Evolutionary conservation across 2,329 filamentous ascomycete genomes (phyloP), one percentile per base, ranked within the genome.

Genomic region (Trichoderma polysporum): DNA sequence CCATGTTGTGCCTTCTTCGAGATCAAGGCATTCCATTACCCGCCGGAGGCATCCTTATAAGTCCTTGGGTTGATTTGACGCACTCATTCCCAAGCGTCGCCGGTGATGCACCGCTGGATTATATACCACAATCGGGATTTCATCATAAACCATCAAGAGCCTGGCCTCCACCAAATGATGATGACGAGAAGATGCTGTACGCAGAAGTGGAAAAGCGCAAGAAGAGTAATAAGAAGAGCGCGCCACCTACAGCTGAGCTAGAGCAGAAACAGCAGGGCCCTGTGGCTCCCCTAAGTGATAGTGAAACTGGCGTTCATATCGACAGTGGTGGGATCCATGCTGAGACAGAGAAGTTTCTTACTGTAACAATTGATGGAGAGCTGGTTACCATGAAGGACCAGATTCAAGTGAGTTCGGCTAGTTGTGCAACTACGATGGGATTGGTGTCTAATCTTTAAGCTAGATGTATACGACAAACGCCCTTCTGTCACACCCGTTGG

Each of bases 71-170:
- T 9, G 95, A 99, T 76, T 81, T 98, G 62, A 97, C 93, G 0
- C 94, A 98, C 76, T 97, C 94, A 0, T 98, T 98, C 70, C 95
- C 95, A 0, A 97, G 94, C 71, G 86, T 97, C n/a, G 85, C 87
- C 2, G 86, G 83, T 5, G 87, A 93, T 47, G 88, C 87, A 58
- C 86, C 87, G 0, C 79, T 92, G 59, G 95, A 99, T 76, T 98
- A 97, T 73, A 94, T 99, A 37, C 95, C 95, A 4, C 80, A 89
- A 0, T 85, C 90, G 71, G 95, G 95, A 0, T 98, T 99, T 73
- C 89, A 96, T 70, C 93, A 98, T 72, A 93, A 91, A 73, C 95
- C 94, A 0, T 97, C 93, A 0, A 82, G 86, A 64, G 88, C 91
- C n/a, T 99, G 95, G 95, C 95, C 95, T 12, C 94, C 94, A 1